Evolutionary conservation across 352 stramenopile genomes (phyloP).

Genomic region (Phytopythium cucurbitacearum): DNA sequence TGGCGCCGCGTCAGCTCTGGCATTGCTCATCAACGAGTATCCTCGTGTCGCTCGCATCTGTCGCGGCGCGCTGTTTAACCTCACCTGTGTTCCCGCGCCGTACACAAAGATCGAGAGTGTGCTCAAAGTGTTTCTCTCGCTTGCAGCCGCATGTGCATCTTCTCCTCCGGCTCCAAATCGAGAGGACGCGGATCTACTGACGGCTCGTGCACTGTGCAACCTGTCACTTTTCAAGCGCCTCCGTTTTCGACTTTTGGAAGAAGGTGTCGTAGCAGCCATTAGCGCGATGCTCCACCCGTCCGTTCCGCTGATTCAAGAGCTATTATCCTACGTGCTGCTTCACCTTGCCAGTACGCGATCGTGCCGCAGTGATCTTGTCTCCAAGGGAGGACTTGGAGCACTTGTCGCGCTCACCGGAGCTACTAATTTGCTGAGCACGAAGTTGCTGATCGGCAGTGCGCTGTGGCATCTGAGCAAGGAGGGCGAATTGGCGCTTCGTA

Average conservation of each 20-base stretch:
- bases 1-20: constrained; percentile 73
- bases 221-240: constrained; percentile 84
- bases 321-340: constrained; percentile 67
- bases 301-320: constrained; percentile 41
- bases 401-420: constrained; percentile 43
- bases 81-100: constrained; percentile 81
- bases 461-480: constrained; percentile 79
- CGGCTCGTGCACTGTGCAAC: constrained; percentile 84
- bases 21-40: constrained; percentile 77
- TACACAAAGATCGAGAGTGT: constrained; percentile 88
- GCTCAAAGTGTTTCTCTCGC: constrained; percentile 65
- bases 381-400: constrained; percentile 60
- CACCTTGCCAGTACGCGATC: constrained; percentile 59
- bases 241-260: constrained; percentile 80
- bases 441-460: constrained; percentile 48
- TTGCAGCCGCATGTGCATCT: constrained; percentile 35
- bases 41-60: constrained; percentile 63
- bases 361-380: constrained; percentile 64
- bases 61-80: constrained; percentile 80
- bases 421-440: constrained; percentile 23
- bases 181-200: constrained; percentile 40
- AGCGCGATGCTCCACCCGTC: constrained; percentile 47
- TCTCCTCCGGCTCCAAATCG: constrained; percentile 17
- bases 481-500: constrained; percentile 46
- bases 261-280: constrained; percentile 82